phyloP scores from a whole-genome alignment of 1,139 yeast genomes.

The Pichia kudriavzevii region DNA sequence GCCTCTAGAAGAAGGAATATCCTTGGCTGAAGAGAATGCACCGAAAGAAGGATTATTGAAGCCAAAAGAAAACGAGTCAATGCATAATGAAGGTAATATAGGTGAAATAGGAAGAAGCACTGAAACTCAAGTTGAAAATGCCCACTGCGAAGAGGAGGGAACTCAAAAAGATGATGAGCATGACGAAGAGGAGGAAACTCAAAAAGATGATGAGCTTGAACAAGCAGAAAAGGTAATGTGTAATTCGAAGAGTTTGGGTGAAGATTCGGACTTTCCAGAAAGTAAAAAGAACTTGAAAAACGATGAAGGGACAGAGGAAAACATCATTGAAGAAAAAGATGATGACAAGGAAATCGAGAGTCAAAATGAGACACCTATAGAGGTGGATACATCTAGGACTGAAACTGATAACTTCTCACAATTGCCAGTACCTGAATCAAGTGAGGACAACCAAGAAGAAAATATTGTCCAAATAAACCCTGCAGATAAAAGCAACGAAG shows the following conservation, averaged over 20 bases:
- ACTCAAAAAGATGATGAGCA: conserved; percentile 36
- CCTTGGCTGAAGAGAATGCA: no score
- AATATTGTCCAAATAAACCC: no score
- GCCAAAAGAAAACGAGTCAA: no score
- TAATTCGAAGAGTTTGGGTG: not conserved
- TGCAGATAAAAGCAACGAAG: no score
- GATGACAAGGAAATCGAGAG: conserved; percentile 22
- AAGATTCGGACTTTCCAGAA: not conserved
- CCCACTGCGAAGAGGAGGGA: conserved; percentile 28
- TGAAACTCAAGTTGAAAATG: conserved; percentile 23
- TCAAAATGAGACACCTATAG: no score
- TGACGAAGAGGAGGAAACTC: conserved; percentile 4
- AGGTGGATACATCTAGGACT: conserved; percentile 16
- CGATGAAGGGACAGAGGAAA: conserved; percentile 19
- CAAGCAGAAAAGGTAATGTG: conserved; percentile 26
- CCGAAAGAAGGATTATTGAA: no score
- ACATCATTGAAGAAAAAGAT: conserved; percentile 14
- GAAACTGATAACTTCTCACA: no score
- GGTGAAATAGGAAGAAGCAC: no score
- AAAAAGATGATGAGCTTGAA: conserved; percentile 35
- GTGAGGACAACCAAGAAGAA: no score
- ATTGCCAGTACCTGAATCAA: no score
- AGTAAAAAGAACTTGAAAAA: not conserved
- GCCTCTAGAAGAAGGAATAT: no score
- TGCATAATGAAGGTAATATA: no score